A percentile compares a stretch with the other conserved stretches of the same genome.
These are phyloP conservation scores for Ceratocystis ficicola DNA, from an alignment of 2,329 filamentous ascomycete genomes.

Conservation along the genomic window DNA sequence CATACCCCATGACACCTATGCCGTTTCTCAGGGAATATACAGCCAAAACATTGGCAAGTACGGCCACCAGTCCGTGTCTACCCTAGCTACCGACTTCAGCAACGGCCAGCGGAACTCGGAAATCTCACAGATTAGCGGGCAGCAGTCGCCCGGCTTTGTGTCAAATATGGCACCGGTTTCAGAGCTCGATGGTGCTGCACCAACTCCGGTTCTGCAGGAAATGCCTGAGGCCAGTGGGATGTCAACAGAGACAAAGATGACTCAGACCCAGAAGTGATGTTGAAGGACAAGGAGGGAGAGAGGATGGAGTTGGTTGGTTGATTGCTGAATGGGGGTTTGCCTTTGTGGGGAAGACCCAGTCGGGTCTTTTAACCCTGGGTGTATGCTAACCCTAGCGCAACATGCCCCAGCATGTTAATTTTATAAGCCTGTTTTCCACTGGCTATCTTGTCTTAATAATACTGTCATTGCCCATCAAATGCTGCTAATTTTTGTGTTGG, in stretches of 20 bases:
- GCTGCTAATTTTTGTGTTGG: not conserved
- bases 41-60: not conserved
- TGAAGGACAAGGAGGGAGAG: not conserved
- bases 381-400: not conserved
- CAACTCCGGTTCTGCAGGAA: slow-evolving; percentile 7
- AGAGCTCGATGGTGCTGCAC: not conserved
- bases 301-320: not conserved
- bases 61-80: slow-evolving; percentile 3
- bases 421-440: not conserved
- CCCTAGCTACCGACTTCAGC: not conserved
- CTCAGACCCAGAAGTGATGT: not conserved
- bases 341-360: not conserved
- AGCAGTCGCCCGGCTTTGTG: slow-evolving; percentile 6
- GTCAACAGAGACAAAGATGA: not conserved
- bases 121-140: not conserved
- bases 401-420: not conserved
- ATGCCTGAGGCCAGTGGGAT: not conserved
- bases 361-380: not conserved
- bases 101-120: not conserved
- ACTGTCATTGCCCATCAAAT: not conserved
- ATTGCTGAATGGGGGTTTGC: not conserved
- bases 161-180: not conserved
- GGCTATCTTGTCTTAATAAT: not conserved
- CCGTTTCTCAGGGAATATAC: not conserved
- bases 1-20: not conserved